Conservation (phyloP, 2,329 filamentous ascomycete species). For the Diaporthe caulivora region DNA sequence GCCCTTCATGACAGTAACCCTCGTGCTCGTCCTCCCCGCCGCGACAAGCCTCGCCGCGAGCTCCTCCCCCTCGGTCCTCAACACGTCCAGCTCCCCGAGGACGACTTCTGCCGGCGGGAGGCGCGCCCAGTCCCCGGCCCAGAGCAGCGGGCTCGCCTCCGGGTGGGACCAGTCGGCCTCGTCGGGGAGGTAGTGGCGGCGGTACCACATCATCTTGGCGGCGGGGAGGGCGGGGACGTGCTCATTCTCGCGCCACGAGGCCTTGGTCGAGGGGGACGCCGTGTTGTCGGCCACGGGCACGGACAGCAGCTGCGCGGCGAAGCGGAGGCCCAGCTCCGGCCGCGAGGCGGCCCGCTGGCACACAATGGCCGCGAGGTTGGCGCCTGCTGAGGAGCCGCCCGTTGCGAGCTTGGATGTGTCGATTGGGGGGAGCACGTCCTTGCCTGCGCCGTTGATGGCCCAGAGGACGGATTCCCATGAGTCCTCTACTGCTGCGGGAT, state of each 20-base stretch:
- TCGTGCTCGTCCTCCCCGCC: slow-evolving; percentile 58
- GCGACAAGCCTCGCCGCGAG: slow-evolving; percentile 61
- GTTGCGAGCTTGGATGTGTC: slow-evolving; percentile 49
- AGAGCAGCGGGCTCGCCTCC: slow-evolving; percentile 67
- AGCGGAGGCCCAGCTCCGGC: slow-evolving; percentile 44
- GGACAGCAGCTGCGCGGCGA: slow-evolving; percentile 64
- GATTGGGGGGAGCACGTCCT: slow-evolving; percentile 50
- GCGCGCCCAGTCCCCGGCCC: slow-evolving; percentile 60
- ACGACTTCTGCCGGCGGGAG: slow-evolving; percentile 65
- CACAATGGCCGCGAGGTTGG: slow-evolving; percentile 45
- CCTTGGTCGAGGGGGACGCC: slow-evolving; percentile 56
- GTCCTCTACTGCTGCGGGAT: slow-evolving; percentile 68
- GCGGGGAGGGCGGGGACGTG: slow-evolving; percentile 65
- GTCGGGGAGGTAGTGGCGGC: slow-evolving; percentile 67
- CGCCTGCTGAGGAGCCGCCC: slow-evolving; percentile 48
- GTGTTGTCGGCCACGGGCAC: slow-evolving; percentile 72
- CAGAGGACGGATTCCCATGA: slow-evolving; percentile 68
- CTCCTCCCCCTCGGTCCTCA: slow-evolving; percentile 64
- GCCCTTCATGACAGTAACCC: slow-evolving; percentile 64
- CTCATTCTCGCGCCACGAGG: slow-evolving; percentile 64
- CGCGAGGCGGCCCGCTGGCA: slow-evolving; percentile 41
- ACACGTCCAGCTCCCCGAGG: slow-evolving; percentile 68
- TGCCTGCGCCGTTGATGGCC: slow-evolving; percentile 47
- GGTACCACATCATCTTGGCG: slow-evolving; percentile 71
- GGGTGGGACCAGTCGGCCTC: slow-evolving; percentile 58